phyloP scores from a whole-genome alignment of 1,139 yeast genomes.

The Taphrina communis region DNA sequence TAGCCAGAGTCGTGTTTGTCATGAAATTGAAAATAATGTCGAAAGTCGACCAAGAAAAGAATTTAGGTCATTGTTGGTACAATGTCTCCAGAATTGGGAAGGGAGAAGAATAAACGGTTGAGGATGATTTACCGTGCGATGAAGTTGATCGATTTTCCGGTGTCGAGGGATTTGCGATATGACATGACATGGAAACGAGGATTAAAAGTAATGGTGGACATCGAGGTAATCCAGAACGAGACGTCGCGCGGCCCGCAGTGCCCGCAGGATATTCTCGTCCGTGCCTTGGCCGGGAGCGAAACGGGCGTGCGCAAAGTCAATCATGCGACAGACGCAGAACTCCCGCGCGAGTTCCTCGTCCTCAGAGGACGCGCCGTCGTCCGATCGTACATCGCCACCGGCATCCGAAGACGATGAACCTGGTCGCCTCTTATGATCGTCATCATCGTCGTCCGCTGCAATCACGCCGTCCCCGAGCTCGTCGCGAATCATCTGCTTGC shows the following conservation, averaged over 20 bases:
- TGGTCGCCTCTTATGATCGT: too few relatives aligned
- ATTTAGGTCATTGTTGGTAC: too few relatives aligned
- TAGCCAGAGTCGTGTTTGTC: background rate
- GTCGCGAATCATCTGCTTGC: slow-evolving; percentile 49
- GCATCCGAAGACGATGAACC: background rate
- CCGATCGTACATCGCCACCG: background rate
- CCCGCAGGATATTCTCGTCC: slow-evolving; percentile 72
- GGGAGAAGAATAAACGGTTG: too few relatives aligned
- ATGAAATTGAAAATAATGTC: background rate
- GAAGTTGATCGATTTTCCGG: too few relatives aligned
- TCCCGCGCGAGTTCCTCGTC: slow-evolving; percentile 33
- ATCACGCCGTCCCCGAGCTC: slow-evolving; percentile 41
- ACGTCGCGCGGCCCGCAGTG: slow-evolving; percentile 50
- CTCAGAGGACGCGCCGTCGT: slow-evolving; percentile 18
- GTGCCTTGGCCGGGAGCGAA: slow-evolving; percentile 67
- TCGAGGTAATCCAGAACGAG: slow-evolving; percentile 18
- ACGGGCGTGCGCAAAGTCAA: slow-evolving; percentile 90
- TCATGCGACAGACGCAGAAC: slow-evolving; percentile 53
- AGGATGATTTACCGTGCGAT: too few relatives aligned
- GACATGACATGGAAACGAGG: too few relatives aligned
- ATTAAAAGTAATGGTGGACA: too few relatives aligned
- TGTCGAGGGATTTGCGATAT: too few relatives aligned
- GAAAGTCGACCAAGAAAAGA: background rate
- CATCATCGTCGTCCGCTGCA: too few relatives aligned
- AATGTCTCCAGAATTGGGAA: too few relatives aligned